Conservation (phyloP, 306 rosid genomes). For the Vigna nakashimae region DNA sequence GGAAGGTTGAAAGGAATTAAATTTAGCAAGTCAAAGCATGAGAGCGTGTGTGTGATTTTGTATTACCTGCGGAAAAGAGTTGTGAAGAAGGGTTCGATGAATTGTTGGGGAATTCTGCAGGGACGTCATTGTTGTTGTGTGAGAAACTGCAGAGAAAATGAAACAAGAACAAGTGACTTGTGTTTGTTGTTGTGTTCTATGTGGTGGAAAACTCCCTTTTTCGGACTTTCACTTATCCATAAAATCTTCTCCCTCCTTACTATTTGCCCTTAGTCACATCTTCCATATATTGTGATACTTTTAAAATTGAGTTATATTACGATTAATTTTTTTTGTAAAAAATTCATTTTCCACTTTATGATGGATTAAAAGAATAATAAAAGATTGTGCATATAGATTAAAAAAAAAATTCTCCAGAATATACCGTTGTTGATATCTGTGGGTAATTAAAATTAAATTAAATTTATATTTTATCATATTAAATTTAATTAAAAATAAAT, state of each 20-base stretch:
- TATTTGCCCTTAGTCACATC: not conserved
- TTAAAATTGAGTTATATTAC: too few species aligned
- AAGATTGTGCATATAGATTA: too few species aligned
- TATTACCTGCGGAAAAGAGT: slow-evolving; percentile 72
- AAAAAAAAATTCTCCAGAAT: too few species aligned
- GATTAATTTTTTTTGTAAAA: too few species aligned
- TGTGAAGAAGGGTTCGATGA: slow-evolving; percentile 63
- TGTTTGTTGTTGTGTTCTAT: slow-evolving; percentile 12
- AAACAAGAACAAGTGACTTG: not conserved
- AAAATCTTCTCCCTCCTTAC: slow-evolving; percentile 20
- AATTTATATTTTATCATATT: too few species aligned
- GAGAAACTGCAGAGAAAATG: slow-evolving; percentile 27
- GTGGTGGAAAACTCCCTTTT: slow-evolving; percentile 45
- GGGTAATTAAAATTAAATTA: too few species aligned
- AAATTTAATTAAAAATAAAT: too few species aligned
- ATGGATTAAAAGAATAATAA: too few species aligned
- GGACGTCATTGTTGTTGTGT: slow-evolving; percentile 62
- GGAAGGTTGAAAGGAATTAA: slow-evolving; percentile 16
- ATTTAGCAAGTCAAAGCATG: not conserved
- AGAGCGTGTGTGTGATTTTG: not conserved
- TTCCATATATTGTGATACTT: too few species aligned
- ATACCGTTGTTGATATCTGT: too few species aligned
- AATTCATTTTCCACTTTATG: too few species aligned
- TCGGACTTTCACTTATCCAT: slow-evolving; percentile 44
- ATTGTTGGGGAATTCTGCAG: slow-evolving; percentile 73